Evolutionary conservation across 768 basidiomycete genomes (phyloP).

Genomic region (Russula earlei): DNA sequence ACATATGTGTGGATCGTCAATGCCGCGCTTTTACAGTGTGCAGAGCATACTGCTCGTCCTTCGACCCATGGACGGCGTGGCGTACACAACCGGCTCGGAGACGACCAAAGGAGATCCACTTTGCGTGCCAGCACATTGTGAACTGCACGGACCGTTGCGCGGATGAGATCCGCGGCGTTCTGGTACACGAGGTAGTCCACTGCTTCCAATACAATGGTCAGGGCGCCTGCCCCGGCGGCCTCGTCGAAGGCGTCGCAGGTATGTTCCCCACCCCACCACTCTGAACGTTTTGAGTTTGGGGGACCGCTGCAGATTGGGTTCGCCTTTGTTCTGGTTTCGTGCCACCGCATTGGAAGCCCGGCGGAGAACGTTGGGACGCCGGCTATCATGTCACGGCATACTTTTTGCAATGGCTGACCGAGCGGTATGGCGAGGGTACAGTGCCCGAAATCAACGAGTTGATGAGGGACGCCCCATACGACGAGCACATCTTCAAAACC

Average conservation of each 20-base stretch:
- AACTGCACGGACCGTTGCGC: constrained; percentile 32
- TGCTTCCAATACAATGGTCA: constrained; percentile 63
- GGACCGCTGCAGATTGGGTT: constrained; percentile 56
- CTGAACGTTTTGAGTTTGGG: no score
- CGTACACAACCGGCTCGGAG: constrained; percentile 49
- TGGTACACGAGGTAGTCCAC: constrained; percentile 71
- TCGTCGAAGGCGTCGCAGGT: constrained; percentile 79
- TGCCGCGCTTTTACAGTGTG: constrained; percentile 1
- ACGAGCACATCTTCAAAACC: constrained; percentile 42
- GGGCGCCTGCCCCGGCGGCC: constrained; percentile 53
- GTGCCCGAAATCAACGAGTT: constrained; percentile 48
- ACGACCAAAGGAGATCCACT: constrained; percentile 65
- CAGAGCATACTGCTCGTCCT: constrained; percentile 48
- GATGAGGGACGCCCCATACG: constrained; percentile 42
- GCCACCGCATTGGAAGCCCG: constrained; percentile 62
- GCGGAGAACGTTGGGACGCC: constrained; percentile 54
- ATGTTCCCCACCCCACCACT: background rate
- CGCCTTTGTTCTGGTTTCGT: constrained; percentile 46
- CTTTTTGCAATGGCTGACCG: constrained; percentile 63
- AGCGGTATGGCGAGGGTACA: constrained; percentile 41
- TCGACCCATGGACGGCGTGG: constrained; percentile 59
- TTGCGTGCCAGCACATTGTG: constrained; percentile 57
- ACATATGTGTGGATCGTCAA: background rate
- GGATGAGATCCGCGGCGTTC: constrained; percentile 62
- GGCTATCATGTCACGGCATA: constrained; percentile 69